Percentiles rank a stretch among this genome's conserved stretches.
Evolutionary conservation across 208 protist genomes (phyloP).

Genomic region (Vickermania spadyakhi): DNA sequence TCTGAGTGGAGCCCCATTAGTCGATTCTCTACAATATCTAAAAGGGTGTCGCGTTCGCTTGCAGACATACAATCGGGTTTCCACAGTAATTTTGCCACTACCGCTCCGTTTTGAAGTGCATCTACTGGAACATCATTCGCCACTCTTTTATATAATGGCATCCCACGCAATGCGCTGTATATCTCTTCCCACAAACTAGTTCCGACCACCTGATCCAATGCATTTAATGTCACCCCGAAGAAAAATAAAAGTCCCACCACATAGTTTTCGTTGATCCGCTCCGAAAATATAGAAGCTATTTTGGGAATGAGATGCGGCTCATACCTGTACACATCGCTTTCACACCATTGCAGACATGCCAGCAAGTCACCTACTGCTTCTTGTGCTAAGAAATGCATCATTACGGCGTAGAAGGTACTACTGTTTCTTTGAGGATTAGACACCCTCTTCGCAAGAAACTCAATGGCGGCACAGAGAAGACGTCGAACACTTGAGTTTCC

Average conservation of each 20-base stretch:
- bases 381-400: not conserved
- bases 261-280: not conserved
- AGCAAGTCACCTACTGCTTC: not conserved
- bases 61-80: not conserved
- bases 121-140: not conserved
- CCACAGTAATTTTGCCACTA: not conserved
- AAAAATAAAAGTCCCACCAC: not conserved
- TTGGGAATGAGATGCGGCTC: not conserved
- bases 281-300: not conserved
- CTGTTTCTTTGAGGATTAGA: too few species aligned
- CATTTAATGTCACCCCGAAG: not conserved
- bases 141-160: not conserved
- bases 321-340: not conserved
- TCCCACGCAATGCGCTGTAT: not conserved
- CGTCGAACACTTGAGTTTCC: too few species aligned
- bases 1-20: too few species aligned
- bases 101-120: not conserved
- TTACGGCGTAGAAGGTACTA: not conserved
- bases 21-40: not conserved
- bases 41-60: not conserved
- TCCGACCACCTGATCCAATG: not conserved
- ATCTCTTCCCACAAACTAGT: not conserved
- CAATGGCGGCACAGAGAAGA: too few species aligned
- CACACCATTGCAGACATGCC: not conserved
- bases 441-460: too few species aligned